Conservation (phyloP, 2,329 filamentous ascomycete genomes). For the Cryphonectria parasitica region DNA sequence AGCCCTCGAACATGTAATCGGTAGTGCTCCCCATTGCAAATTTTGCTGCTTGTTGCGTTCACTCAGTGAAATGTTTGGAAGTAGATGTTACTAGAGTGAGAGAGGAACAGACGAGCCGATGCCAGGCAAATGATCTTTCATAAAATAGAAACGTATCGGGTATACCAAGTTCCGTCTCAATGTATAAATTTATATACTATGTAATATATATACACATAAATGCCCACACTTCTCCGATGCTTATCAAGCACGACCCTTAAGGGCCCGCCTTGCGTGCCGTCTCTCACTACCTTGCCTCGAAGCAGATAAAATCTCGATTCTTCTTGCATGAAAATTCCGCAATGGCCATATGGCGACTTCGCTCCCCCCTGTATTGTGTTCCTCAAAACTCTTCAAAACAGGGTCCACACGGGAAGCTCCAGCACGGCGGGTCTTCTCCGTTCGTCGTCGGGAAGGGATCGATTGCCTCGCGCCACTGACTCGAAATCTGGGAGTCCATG, state of each 20-base stretch:
- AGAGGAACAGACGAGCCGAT: not conserved
- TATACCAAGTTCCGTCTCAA: not conserved
- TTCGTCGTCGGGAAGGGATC: not conserved
- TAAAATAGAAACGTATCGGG: not conserved
- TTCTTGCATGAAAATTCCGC: not conserved
- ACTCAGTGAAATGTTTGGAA: not conserved
- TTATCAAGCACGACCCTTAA: not conserved
- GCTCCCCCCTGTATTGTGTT: not conserved
- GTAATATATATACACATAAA: not conserved
- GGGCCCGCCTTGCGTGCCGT: not conserved
- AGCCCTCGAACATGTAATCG: constrained; percentile 55
- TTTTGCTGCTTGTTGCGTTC: not conserved
- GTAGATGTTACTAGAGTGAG: not conserved
- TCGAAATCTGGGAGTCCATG: not conserved
- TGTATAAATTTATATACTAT: not conserved
- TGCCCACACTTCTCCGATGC: not conserved
- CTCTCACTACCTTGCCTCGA: not conserved
- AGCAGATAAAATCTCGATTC: not conserved
- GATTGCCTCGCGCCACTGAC: not conserved
- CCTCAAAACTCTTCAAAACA: not conserved
- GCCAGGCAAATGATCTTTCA: not conserved
- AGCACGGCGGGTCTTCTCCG: not conserved
- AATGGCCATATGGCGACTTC: not conserved
- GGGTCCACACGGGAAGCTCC: constrained; percentile 1
- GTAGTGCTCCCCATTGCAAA: constrained; percentile 34